These are phyloP conservation scores for Leucocoprinus leucothites DNA, from an alignment of 768 basidiomycete species.

Conservation along the genomic window DNA sequence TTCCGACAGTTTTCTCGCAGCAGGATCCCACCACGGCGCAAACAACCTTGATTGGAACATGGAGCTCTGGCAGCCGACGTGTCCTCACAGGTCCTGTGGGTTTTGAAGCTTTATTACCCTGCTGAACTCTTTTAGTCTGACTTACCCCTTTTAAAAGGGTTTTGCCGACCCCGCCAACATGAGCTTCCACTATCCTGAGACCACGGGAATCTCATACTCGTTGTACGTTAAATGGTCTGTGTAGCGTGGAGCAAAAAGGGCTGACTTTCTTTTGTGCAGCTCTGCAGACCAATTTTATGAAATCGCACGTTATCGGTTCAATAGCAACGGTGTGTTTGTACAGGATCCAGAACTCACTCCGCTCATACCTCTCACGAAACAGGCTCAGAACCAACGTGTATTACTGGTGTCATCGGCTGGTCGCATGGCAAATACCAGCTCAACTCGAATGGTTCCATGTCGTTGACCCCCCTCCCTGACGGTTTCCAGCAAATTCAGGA, in stretches of 20 bases:
- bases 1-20: conserved; percentile 18
- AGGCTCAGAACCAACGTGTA: conserved; percentile 86
- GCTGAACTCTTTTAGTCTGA: conserved; percentile 4
- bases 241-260: background rate
- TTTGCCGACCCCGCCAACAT: conserved; percentile 84
- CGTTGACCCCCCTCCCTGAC: conserved; percentile 72
- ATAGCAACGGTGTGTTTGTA: conserved; percentile 66
- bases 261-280: conserved; percentile 42
- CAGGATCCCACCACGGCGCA: background rate
- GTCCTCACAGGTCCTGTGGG: conserved; percentile 84
- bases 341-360: background rate
- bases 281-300: conserved; percentile 73
- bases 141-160: conserved; percentile 39
- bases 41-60: conserved; percentile 62
- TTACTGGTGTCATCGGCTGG: conserved; percentile 86
- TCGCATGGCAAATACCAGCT: conserved; percentile 78
- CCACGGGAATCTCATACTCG: conserved; percentile 84
- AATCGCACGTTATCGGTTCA: conserved; percentile 87
- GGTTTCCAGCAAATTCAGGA: conserved; percentile 96
- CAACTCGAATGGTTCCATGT: conserved; percentile 76
- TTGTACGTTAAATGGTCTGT: conserved; percentile 59
- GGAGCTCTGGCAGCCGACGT: conserved; percentile 74
- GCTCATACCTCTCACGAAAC: conserved; percentile 2
- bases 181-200: conserved; percentile 80
- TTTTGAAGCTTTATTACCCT: conserved; percentile 21